A percentile compares a stretch with the other conserved stretches of the same genome.
phyloP scores from a whole-genome alignment of 345 rosid species.

The Heritiera littoralis region DNA sequence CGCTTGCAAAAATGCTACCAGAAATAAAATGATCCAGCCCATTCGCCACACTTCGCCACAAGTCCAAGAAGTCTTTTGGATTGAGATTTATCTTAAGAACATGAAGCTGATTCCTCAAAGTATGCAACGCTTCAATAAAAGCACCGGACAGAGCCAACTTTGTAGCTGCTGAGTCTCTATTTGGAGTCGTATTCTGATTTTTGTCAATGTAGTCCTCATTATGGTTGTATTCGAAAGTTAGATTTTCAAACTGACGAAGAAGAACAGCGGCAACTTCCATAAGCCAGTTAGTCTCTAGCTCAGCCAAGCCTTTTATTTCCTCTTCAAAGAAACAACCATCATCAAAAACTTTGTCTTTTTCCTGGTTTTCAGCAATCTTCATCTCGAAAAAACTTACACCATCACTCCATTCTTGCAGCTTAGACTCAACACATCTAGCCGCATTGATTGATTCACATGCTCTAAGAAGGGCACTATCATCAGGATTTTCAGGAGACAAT shows the following conservation, averaged over 20 bases:
- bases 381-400: constrained; percentile 63
- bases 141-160: constrained; percentile 35
- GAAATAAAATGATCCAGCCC: constrained; percentile 72
- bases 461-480: constrained; percentile 42
- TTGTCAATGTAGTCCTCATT: constrained; percentile 33
- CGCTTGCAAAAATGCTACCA: constrained; percentile 38
- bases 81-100: constrained; percentile 47
- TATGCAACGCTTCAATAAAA: constrained; percentile 56
- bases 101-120: constrained; percentile 45
- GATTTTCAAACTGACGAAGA: constrained; percentile 65
- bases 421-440: constrained; percentile 60
- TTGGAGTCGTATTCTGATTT: constrained; percentile 16
- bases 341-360: constrained; percentile 20
- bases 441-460: constrained; percentile 65
- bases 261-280: constrained; percentile 55
- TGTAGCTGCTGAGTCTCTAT: constrained; percentile 16
- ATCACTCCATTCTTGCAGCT: constrained; percentile 79
- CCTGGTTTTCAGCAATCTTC: constrained; percentile 42
- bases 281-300: constrained; percentile 67
- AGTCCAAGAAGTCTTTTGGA: constrained; percentile 64
- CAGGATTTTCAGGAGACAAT: constrained; percentile 31
- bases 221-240: constrained; percentile 41
- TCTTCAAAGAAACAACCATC: constrained; percentile 56
- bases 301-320: constrained; percentile 61
- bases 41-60: constrained; percentile 74